Base-by-base conservation (phyloP, 2,329 filamentous ascomycete genomes). In the Aspergillus sclerotialis region DNA sequence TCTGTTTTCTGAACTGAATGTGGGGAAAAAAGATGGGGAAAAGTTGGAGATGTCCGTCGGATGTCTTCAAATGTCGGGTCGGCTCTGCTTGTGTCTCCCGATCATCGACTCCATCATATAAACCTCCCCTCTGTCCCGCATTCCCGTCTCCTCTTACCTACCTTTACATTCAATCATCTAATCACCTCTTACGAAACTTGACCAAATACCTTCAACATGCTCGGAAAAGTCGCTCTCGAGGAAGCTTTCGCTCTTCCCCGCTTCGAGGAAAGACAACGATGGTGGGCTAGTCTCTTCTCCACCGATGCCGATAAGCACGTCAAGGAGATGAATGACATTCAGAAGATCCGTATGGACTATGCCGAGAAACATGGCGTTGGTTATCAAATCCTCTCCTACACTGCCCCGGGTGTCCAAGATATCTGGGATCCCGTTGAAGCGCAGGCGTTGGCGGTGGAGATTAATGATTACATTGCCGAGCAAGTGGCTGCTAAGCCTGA, bases 201-300 rank as follows among this genome's bases (percentile, higher is more conserved):
- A n/a, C n/a, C n/a, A n/a, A n/a, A n/a, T n/a, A 24, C n/a, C 2
- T 24, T 2, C 32, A 40, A 33, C 13, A 76, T 75, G 72, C 53
- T 65, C 14, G 75, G 75, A 40, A 78, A 79, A 42, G 62, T 78
- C 35, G 68, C 69, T 17, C 59, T 78, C 16, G 75, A 78, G 48
- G 75, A 78, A 53, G 72, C 73, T 4, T 78, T 75, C 43, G 69
- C 68, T 36, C 60, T 76, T 5, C 72, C 75, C 30, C 65, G 72
- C 24, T 63, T 74, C 38, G 64, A 67, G 28, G 70, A 76, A 44
- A 69, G 69, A 50, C 72, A 70, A n/a, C 59, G 60, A 43, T 75
- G 72, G 69, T 76, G 73, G 72, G 75, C 74, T 6, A 56, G 58
- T 5, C 53, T 78, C 13, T 79, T 77, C 45, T 67, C 71, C 7